Percentiles rank a stretch among this genome's conserved stretches.
phyloP scores from a whole-genome alignment of 1,284 basidiomycete species.

The Ceratobasidium papillatum region DNA sequence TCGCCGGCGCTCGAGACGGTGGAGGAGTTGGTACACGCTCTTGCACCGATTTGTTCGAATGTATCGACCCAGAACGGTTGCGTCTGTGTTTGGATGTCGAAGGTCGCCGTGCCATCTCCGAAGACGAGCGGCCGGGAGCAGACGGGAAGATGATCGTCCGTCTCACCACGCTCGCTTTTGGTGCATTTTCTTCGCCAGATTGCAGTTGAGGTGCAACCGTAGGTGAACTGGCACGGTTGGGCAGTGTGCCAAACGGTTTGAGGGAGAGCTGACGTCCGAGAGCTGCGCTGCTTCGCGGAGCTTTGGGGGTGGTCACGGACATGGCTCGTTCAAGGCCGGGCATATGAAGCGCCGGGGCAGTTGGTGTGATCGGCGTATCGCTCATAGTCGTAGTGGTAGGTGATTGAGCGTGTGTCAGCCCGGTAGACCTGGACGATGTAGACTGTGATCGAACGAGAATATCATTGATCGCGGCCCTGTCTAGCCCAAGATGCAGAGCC shows the following conservation, averaged over 20 bases:
- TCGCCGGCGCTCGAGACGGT: too few relatives aligned
- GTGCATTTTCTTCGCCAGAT: constrained; percentile 33
- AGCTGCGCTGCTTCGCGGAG: constrained; percentile 14
- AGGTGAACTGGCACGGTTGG: background rate
- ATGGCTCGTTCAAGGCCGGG: constrained; percentile 21
- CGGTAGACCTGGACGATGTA: constrained; percentile 59
- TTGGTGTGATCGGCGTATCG: background rate
- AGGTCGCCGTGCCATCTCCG: constrained; percentile 36
- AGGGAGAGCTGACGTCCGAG: constrained; percentile 37
- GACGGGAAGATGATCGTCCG: constrained; percentile 80
- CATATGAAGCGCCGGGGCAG: constrained; percentile 4
- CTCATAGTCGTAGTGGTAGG: constrained; percentile 17
- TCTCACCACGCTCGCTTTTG: constrained; percentile 64
- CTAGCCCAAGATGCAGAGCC: constrained; percentile 74
- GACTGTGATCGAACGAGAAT: constrained; percentile 74
- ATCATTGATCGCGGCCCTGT: constrained; percentile 72
- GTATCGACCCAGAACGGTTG: constrained; percentile 44
- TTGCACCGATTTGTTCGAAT: constrained; percentile 72
- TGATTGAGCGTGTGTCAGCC: constrained; percentile 21
- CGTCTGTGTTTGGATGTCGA: constrained; percentile 42
- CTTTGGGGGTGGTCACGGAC: constrained; percentile 33
- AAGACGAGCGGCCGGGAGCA: constrained; percentile 51
- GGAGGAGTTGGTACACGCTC: constrained; percentile 84
- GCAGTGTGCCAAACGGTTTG: constrained; percentile 21
- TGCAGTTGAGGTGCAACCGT: constrained; percentile 5